A percentile compares a stretch with the other conserved stretches of the same genome.
phyloP scores from a whole-genome alignment of 2,329 filamentous ascomycete genomes.

The Biscogniauxia marginata region DNA sequence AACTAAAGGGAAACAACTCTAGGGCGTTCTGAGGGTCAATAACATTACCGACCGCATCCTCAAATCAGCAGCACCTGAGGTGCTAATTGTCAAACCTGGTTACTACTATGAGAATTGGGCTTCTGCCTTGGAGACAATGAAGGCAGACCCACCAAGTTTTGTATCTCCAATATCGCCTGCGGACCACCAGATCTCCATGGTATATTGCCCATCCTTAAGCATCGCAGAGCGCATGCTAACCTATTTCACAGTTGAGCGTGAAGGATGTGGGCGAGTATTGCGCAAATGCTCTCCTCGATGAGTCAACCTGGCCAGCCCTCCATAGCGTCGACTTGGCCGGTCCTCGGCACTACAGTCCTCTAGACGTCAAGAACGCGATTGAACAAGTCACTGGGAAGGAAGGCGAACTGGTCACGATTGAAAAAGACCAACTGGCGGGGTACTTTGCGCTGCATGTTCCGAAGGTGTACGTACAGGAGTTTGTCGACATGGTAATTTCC shows the following conservation, averaged over 20 bases:
- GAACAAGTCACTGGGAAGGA: conserved; percentile 29
- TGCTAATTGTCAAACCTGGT: conserved; percentile 21
- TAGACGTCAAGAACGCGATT: conserved; percentile 29
- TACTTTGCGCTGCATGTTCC: conserved; percentile 27
- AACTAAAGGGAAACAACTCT: not conserved
- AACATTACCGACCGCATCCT: conserved; percentile 24
- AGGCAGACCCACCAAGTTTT: conserved; percentile 24
- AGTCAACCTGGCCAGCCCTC: conserved; percentile 7
- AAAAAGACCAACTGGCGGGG: conserved; percentile 21
- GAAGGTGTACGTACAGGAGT: conserved; percentile 20
- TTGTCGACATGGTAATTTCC: conserved; percentile 30
- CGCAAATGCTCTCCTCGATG: conserved; percentile 23
- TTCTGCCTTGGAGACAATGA: conserved; percentile 16
- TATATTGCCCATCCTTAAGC: conserved; percentile 8
- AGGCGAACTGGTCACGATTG: conserved; percentile 23
- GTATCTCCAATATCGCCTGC: conserved; percentile 28
- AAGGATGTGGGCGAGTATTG: conserved; percentile 29
- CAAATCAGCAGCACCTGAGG: conserved; percentile 18
- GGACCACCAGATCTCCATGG: conserved; percentile 35
- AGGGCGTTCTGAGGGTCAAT: conserved; percentile 31
- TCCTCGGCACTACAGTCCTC: conserved; percentile 27
- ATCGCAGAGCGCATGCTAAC: not conserved
- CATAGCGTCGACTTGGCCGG: conserved; percentile 29
- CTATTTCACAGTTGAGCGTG: conserved; percentile 27
- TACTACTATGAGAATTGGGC: conserved; percentile 23